Evolutionary conservation across 306 rosid species (phyloP).

Genomic region (Fagus sylvatica): DNA sequence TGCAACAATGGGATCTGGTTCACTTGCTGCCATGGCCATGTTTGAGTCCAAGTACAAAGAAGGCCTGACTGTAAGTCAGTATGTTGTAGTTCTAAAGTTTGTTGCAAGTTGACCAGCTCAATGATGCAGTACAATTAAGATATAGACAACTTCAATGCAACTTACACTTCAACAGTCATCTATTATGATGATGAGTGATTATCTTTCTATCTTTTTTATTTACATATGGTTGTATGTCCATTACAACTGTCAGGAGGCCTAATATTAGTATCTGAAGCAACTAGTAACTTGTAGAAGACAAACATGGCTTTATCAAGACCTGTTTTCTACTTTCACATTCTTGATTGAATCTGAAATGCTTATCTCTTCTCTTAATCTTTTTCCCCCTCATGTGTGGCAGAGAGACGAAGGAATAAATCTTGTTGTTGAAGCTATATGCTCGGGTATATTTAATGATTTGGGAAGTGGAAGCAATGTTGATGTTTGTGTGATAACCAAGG

Average conservation of each 20-base stretch:
- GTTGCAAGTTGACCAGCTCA: neutral
- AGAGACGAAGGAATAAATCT: slow-evolving; percentile 77
- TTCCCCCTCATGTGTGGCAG: slow-evolving; percentile 40
- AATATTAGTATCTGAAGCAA: neutral
- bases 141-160: neutral
- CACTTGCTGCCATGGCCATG: slow-evolving; percentile 62
- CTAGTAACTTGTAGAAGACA: neutral
- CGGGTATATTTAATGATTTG: slow-evolving; percentile 94
- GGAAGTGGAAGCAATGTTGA: slow-evolving; percentile 99
- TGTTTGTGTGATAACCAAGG: slow-evolving; percentile 94
- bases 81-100: neutral
- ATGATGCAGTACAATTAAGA: neutral
- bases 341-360: neutral
- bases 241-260: neutral
- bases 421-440: slow-evolving; percentile 82
- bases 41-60: slow-evolving; percentile 74
- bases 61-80: slow-evolving; percentile 54
- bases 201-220: neutral
- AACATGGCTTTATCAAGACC: neutral
- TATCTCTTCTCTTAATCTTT: neutral
- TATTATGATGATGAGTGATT: neutral
- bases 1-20: slow-evolving; percentile 68
- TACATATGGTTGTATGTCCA: neutral
- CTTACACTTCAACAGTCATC: neutral
- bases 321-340: neutral